Percentiles rank a stretch among this genome's conserved stretches.
Evolutionary conservation across 2,329 filamentous ascomycete genomes (phyloP).

Genomic region (Davidsoniella eucalypti): DNA sequence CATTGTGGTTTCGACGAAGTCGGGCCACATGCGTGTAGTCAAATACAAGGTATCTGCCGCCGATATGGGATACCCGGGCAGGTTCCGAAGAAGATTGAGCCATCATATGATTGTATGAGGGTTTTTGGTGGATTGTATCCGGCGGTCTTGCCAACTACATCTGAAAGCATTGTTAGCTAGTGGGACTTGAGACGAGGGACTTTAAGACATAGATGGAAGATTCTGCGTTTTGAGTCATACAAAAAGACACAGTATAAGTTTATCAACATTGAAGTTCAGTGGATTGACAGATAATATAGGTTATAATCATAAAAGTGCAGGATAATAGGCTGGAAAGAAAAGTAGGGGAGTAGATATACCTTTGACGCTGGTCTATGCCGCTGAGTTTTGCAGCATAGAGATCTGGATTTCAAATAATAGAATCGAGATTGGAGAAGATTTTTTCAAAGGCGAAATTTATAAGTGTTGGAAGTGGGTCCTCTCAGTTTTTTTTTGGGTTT

Average conservation of each 20-base stretch:
- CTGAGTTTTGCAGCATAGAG: too few species aligned
- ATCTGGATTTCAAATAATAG: too few species aligned
- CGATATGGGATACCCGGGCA: constrained; percentile 66
- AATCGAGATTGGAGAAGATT: too few species aligned
- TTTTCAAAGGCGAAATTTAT: too few species aligned
- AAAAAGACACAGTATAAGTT: constrained; percentile 13
- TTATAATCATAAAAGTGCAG: constrained; percentile 10
- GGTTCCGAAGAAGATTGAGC: constrained; percentile 20
- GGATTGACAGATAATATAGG: constrained; percentile 39
- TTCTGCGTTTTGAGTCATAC: constrained; percentile 4
- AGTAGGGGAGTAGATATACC: too few species aligned
- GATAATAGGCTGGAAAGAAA: too few species aligned
- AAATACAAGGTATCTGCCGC: constrained; percentile 75
- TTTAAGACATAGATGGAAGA: not conserved
- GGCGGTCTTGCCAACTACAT: not conserved
- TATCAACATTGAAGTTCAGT: constrained; percentile 33
- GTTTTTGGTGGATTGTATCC: not conserved
- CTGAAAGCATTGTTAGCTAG: constrained; percentile 7
- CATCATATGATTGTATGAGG: not conserved
- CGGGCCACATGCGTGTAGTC: constrained; percentile 65
- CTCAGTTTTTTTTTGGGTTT: not conserved
- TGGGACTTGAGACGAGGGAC: not conserved
- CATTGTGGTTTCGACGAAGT: constrained; percentile 63
- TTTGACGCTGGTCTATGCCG: too few species aligned
- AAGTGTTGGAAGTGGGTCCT: too few species aligned